A percentile compares a stretch with the other conserved stretches of the same genome.
Evolutionary conservation across 768 basidiomycete species (phyloP).

Genomic region (Phaeotremella skinneri): DNA sequence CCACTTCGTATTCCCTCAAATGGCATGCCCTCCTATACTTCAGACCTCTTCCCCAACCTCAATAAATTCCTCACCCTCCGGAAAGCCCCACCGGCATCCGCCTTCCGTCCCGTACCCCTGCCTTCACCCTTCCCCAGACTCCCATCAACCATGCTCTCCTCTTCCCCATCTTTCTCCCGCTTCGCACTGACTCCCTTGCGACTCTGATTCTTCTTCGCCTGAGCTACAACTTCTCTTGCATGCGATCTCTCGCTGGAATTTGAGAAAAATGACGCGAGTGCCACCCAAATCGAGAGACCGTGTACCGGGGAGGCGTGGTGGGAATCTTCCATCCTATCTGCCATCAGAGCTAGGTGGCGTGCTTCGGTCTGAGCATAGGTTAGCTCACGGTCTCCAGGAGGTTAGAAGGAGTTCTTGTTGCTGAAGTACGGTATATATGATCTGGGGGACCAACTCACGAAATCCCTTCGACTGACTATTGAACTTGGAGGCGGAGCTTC

Average conservation of each 20-base stretch:
- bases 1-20: background rate
- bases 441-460: slow-evolving; percentile 49
- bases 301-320: slow-evolving; percentile 26
- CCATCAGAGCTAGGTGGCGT: slow-evolving; percentile 48
- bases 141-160: slow-evolving; percentile 16
- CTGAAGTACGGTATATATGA: too few species aligned
- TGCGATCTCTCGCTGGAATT: slow-evolving; percentile 24
- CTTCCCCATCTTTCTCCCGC: slow-evolving; percentile 3
- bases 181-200: slow-evolving; percentile 13
- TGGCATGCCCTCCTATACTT: background rate
- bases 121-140: slow-evolving; percentile 4
- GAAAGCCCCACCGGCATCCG: too few species aligned
- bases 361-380: slow-evolving; percentile 44
- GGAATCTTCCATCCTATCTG: slow-evolving; percentile 46
- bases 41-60: background rate
- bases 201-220: slow-evolving; percentile 24
- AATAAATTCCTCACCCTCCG: background rate
- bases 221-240: slow-evolving; percentile 19
- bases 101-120: background rate
- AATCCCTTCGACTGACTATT: slow-evolving; percentile 85
- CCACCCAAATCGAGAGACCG: slow-evolving; percentile 50
- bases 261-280: slow-evolving; percentile 44
- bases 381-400: background rate
- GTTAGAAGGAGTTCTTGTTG: background rate
- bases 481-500: slow-evolving; percentile 89